phyloP scores from a whole-genome alignment of 305 asterid genomes.

The Withania somnifera region DNA sequence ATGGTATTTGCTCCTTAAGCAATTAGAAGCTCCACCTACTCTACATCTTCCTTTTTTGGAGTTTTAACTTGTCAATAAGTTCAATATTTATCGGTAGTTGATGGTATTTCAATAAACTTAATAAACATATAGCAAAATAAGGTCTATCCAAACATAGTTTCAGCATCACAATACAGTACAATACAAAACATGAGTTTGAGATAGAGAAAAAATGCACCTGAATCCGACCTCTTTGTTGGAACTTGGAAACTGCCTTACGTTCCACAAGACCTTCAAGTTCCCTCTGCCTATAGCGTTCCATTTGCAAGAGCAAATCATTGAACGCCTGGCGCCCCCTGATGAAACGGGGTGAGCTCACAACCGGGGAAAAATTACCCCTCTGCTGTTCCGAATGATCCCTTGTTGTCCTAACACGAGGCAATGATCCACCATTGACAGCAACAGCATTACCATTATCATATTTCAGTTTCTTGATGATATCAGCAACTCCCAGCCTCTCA shows the following conservation, averaged over 20 bases:
- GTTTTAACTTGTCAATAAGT: too few species aligned
- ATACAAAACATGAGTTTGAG: too few species aligned
- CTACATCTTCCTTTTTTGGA: too few species aligned
- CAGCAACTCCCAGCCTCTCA: slow-evolving; percentile 63
- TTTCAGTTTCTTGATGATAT: slow-evolving; percentile 49
- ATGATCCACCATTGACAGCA: slow-evolving; percentile 9
- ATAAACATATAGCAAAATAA: not conserved
- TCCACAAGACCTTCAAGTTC: slow-evolving; percentile 48
- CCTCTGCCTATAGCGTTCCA: slow-evolving; percentile 44
- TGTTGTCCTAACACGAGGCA: slow-evolving; percentile 33
- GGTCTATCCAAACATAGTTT: not conserved
- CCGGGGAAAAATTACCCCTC: slow-evolving; percentile 19
- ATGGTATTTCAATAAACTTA: not conserved
- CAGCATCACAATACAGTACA: not conserved
- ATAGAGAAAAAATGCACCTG: slow-evolving; percentile 32
- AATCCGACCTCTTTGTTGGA: slow-evolving; percentile 71
- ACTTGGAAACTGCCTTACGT: slow-evolving; percentile 47
- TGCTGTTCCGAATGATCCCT: slow-evolving; percentile 22
- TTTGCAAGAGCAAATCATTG: slow-evolving; percentile 39
- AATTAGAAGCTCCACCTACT: too few species aligned
- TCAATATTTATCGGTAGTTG: too few species aligned
- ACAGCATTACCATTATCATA: slow-evolving; percentile 18
- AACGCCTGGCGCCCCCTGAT: slow-evolving; percentile 79
- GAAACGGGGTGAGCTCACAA: slow-evolving; percentile 35
- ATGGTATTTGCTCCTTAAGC: too few species aligned